A percentile compares a stretch with the other conserved stretches of the same genome.
Conservation (phyloP, 2,329 filamentous ascomycete species). For the Pseudogymnoascus sp. region DNA sequence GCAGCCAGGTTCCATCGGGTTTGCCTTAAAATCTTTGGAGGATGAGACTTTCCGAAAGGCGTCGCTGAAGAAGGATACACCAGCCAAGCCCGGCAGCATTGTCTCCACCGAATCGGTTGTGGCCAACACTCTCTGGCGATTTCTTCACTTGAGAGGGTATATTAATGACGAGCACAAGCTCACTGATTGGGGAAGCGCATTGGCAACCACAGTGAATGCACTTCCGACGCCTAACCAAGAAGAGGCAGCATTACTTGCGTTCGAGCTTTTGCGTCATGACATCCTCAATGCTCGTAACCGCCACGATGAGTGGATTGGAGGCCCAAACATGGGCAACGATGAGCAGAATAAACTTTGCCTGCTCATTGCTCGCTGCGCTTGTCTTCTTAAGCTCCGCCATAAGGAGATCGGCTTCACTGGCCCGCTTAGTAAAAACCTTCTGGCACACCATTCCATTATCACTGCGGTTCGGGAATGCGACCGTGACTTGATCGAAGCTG, state of each 20-base stretch:
- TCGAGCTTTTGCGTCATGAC: constrained; percentile 75
- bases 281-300: constrained; percentile 64
- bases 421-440: constrained; percentile 79
- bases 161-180: constrained; percentile 70
- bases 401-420: constrained; percentile 86
- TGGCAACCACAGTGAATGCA: constrained; percentile 60
- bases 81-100: constrained; percentile 27
- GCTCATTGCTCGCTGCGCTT: constrained; percentile 79
- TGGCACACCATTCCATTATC: constrained; percentile 78
- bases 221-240: constrained; percentile 52
- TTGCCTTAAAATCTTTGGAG: constrained; percentile 59
- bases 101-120: constrained; percentile 62
- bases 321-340: constrained; percentile 50
- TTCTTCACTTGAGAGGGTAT: constrained; percentile 83
- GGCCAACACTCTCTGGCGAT: constrained; percentile 74
- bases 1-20: constrained; percentile 42
- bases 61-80: constrained; percentile 52
- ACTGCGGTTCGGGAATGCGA: constrained; percentile 70
- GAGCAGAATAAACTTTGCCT: constrained; percentile 72
- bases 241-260: constrained; percentile 72
- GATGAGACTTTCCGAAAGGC: constrained; percentile 61
- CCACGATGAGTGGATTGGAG: constrained; percentile 46
- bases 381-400: constrained; percentile 74
- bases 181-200: constrained; percentile 74
- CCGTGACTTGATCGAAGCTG: constrained; percentile 76